Evolutionary conservation across 768 basidiomycete genomes (phyloP).

Genomic region (Suillus tomentosus): DNA sequence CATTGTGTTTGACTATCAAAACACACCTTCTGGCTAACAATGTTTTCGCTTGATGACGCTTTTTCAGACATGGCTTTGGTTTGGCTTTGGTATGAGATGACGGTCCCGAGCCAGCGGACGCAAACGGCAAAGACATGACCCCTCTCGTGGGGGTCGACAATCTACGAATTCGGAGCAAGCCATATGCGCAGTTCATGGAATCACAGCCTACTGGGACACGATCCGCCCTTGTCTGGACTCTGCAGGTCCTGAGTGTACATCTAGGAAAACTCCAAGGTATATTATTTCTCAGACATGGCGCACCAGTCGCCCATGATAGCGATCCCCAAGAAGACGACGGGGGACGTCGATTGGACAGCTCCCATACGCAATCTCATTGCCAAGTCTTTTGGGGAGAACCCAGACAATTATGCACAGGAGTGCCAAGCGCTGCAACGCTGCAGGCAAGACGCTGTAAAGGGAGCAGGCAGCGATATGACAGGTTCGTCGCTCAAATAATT

Average conservation of each 20-base stretch:
- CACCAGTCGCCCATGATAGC: conserved; percentile 87
- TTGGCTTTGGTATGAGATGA: conserved; percentile 31
- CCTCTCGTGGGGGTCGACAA: neutral
- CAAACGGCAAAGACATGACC: conserved; percentile 3
- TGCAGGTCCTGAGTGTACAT: neutral
- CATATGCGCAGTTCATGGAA: conserved; percentile 15
- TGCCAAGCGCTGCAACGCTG: conserved; percentile 85
- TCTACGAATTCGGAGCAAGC: neutral
- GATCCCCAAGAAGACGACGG: conserved; percentile 92
- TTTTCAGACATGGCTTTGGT: conserved; percentile 42
- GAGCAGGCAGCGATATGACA: conserved; percentile 95
- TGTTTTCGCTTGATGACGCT: conserved; percentile 84
- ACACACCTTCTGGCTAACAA: conserved; percentile 83
- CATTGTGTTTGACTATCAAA: neutral
- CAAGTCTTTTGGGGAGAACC: conserved; percentile 91
- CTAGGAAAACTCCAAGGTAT: neutral
- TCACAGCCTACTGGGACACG: neutral
- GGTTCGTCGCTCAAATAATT: conserved; percentile 47
- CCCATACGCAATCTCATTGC: conserved; percentile 86
- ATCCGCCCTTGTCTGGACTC: neutral
- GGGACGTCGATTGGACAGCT: conserved; percentile 94
- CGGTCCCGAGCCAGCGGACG: neutral
- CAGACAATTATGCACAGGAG: conserved; percentile 85
- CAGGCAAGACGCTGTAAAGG: conserved; percentile 93
- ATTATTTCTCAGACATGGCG: conserved; percentile 47